A percentile compares a stretch with the other conserved stretches of the same genome.
Conservation (phyloP, 208 protist species). For the Crithidia thermophila region DNA sequence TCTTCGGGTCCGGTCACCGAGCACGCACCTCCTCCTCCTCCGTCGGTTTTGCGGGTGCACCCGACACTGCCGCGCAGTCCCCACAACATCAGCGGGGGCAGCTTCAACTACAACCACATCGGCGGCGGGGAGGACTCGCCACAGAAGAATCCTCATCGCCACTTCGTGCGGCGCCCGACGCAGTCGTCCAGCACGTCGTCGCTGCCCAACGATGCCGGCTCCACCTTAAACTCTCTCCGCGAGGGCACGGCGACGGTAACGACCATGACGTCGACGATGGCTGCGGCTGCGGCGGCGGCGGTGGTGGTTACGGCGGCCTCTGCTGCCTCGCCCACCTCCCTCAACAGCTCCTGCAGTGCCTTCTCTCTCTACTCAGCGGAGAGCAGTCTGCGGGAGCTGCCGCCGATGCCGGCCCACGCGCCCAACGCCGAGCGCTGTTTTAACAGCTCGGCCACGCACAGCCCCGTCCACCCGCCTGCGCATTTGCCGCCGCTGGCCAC, state of each 20-base stretch:
- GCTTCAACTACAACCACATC: background rate
- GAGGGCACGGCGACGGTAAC: background rate
- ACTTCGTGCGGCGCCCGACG: background rate
- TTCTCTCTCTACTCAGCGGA: constrained; percentile 32
- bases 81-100: background rate
- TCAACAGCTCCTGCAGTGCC: constrained; percentile 24
- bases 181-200: background rate
- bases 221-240: background rate
- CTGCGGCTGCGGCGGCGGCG: background rate
- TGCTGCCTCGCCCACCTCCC: background rate
- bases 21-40: no score
- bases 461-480: background rate
- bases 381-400: constrained; percentile 15
- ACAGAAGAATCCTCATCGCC: background rate
- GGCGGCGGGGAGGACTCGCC: background rate
- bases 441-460: no score
- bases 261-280: background rate
- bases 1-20: no score
- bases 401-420: background rate
- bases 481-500: no score
- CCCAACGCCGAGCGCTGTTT: background rate
- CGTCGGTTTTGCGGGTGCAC: background rate
- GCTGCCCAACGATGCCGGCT: background rate
- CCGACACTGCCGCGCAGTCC: background rate
- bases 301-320: background rate